Percentiles rank a stretch among this genome's conserved stretches.
Conservation (phyloP, 805 yeast genomes). For the Starmerella gropengiesseri region DNA sequence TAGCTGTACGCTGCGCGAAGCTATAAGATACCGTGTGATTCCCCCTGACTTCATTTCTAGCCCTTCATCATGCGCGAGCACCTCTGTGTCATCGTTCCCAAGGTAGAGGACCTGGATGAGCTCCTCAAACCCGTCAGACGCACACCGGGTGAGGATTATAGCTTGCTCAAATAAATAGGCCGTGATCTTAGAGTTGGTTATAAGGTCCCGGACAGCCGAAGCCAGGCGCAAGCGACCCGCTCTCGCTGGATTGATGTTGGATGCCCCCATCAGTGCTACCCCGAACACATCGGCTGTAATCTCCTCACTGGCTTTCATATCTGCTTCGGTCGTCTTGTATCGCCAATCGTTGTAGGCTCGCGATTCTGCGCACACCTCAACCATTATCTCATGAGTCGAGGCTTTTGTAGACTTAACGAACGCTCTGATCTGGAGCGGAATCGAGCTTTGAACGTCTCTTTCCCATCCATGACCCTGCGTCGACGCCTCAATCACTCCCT, state of each 20-base stretch:
- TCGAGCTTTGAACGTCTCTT: neutral
- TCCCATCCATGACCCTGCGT: neutral
- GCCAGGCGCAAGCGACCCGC: neutral
- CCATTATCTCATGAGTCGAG: constrained; percentile 2
- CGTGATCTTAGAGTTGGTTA: neutral
- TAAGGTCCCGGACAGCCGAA: neutral
- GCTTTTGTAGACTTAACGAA: neutral
- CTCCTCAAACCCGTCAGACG: constrained; percentile 7
- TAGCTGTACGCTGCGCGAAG: neutral
- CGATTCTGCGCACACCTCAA: neutral
- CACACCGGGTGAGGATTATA: neutral
- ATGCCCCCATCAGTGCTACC: neutral
- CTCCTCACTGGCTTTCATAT: neutral
- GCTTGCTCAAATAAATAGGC: constrained; percentile 13
- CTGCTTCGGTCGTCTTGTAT: neutral
- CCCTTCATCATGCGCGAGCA: neutral
- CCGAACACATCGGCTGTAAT: constrained; percentile 2
- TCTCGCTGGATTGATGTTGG: neutral
- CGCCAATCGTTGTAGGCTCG: neutral
- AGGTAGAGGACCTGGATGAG: constrained; percentile 5
- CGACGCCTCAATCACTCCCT: neutral
- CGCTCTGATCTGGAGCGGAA: neutral
- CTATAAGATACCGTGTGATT: too few relatives aligned
- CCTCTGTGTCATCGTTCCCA: neutral
- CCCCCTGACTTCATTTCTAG: too few relatives aligned